A percentile compares a stretch with the other conserved stretches of the same genome.
Conservation (phyloP, 2,329 filamentous ascomycete genomes). For the Epichloe amarillans region DNA sequence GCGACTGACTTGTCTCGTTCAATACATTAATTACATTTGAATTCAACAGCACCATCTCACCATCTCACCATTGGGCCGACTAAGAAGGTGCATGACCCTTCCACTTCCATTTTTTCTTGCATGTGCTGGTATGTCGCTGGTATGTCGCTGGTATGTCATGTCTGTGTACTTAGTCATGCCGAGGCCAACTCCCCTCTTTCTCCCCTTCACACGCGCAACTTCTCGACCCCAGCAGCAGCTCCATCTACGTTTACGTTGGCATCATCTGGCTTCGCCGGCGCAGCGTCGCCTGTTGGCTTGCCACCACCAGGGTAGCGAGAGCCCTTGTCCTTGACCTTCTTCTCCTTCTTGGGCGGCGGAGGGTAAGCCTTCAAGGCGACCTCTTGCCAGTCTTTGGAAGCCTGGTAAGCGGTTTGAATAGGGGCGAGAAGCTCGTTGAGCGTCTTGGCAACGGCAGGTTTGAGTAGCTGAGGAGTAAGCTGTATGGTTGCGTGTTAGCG, state of each 20-base stretch:
- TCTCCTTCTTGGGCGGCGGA: conserved; percentile 52
- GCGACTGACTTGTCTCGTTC: not conserved
- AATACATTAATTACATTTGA: not conserved
- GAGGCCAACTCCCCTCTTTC: not conserved
- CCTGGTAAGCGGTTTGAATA: conserved; percentile 61
- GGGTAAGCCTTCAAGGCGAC: conserved; percentile 68
- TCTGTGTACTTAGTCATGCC: not conserved
- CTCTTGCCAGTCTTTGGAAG: conserved; percentile 62
- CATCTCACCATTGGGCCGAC: not conserved
- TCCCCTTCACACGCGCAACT: conserved; percentile 3
- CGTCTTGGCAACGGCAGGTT: conserved; percentile 65
- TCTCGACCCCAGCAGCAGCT: conserved; percentile 2
- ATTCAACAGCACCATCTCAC: not conserved
- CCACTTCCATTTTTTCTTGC: not conserved
- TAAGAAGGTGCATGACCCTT: not conserved
- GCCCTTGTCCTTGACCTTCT: conserved; percentile 68
- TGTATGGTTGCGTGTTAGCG: conserved; percentile 4
- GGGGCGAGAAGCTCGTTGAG: conserved; percentile 63
- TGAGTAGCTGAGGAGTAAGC: conserved; percentile 75
- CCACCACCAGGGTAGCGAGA: conserved; percentile 43
- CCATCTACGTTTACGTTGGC: conserved; percentile 1
- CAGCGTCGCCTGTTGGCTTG: not conserved
- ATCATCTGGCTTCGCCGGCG: not conserved
- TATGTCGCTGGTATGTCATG: not conserved
- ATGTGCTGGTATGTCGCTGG: not conserved